A percentile compares a stretch with the other conserved stretches of the same genome.
phyloP scores from a whole-genome alignment of 2,329 filamentous ascomycete species.

The Ophiosphaerella korrae region DNA sequence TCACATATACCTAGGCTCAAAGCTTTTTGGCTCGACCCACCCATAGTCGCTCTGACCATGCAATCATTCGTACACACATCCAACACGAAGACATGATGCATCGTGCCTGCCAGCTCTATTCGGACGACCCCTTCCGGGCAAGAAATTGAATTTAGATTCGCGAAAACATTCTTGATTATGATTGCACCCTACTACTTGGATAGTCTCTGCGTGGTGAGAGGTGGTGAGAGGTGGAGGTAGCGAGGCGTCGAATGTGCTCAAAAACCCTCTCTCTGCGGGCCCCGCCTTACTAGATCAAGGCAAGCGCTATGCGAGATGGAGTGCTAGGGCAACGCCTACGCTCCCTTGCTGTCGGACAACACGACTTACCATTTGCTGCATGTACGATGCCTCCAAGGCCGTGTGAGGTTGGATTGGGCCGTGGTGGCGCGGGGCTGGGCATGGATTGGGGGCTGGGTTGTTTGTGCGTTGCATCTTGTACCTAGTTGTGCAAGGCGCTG shows the following conservation, averaged over 20 bases:
- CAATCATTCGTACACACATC: conserved; percentile 1
- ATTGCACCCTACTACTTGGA: no score
- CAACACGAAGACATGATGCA: conserved; percentile 4
- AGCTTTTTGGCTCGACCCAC: neutral
- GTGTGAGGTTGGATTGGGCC: neutral
- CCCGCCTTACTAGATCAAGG: conserved; percentile 12
- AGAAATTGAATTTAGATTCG: no score
- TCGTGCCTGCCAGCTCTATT: conserved; percentile 1
- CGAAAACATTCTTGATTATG: no score
- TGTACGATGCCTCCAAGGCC: neutral
- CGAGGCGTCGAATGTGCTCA: conserved; percentile 26
- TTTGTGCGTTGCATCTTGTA: neutral
- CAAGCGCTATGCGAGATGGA: conserved; percentile 9
- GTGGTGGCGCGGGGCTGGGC: neutral
- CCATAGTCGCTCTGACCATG: neutral
- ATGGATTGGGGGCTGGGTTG: conserved; percentile 6
- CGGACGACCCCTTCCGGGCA: no score
- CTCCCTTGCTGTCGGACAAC: neutral
- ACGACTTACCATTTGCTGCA: conserved; percentile 3
- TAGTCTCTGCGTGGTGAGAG: neutral
- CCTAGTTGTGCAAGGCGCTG: conserved; percentile 1
- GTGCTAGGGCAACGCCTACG: neutral
- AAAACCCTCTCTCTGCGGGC: conserved; percentile 20
- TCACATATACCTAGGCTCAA: neutral
- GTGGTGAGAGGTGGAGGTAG: conserved; percentile 6